Percentiles rank a stretch among this genome's conserved stretches.
Evolutionary conservation across 2,329 filamentous ascomycete species (phyloP).

Genomic region (Neofusicoccum kwambonambiense): DNA sequence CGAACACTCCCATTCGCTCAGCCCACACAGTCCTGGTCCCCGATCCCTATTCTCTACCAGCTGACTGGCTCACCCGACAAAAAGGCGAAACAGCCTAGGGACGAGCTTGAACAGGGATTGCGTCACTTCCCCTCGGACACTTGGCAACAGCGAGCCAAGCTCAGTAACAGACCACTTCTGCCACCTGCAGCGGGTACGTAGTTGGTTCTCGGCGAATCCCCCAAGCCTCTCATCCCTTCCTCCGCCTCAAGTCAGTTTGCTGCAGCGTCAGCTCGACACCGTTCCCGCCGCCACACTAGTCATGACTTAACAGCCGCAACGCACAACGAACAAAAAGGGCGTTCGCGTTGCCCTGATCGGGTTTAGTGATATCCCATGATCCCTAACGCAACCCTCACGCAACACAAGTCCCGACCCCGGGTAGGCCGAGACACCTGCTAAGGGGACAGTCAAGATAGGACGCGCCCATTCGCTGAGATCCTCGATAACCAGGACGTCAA

Average conservation of each 20-base stretch:
- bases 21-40: no score
- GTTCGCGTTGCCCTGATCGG: no score
- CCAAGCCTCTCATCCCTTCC: not conserved
- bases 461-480: not conserved
- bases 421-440: not conserved
- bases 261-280: no score
- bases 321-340: no score
- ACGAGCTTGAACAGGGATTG: not conserved
- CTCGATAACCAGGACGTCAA: not conserved
- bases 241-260: not conserved
- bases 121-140: not conserved
- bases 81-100: conserved; percentile 4
- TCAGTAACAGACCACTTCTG: not conserved
- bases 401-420: not conserved
- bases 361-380: not conserved
- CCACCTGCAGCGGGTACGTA: not conserved
- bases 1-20: no score
- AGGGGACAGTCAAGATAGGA: no score
- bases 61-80: not conserved
- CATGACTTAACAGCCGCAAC: no score
- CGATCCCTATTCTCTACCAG: not conserved
- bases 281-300: no score
- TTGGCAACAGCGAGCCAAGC: not conserved
- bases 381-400: not conserved
- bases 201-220: no score